Percentiles rank a stretch among this genome's conserved stretches.
phyloP scores from a whole-genome alignment of 75 land plant genomes.

The Gnetum montanum region DNA sequence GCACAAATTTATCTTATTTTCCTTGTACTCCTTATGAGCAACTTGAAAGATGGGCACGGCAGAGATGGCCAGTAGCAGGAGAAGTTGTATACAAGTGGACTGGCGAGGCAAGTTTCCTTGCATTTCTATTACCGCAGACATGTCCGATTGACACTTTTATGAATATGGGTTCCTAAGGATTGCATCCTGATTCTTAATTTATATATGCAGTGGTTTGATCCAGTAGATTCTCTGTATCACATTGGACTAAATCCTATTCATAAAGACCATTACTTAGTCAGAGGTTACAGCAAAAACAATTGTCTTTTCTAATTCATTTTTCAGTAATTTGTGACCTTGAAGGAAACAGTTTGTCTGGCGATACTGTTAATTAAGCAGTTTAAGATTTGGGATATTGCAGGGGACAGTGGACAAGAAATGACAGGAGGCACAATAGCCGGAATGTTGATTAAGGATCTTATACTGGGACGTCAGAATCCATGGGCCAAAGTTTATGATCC shows the following conservation, averaged over 20 bases:
- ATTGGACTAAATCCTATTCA: conserved; percentile 23
- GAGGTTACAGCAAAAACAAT: too few relatives aligned
- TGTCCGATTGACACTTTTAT: background rate
- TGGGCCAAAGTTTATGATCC: conserved; percentile 31
- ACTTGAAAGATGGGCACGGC: conserved; percentile 22
- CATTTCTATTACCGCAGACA: too few relatives aligned
- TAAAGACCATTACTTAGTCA: background rate
- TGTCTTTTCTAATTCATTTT: too few relatives aligned
- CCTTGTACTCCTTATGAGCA: conserved; percentile 13
- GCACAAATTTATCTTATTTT: conserved; percentile 23
- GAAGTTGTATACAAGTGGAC: conserved; percentile 36
- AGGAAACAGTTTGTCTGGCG: too few relatives aligned
- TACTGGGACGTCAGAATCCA: conserved; percentile 12
- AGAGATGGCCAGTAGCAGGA: conserved; percentile 23
- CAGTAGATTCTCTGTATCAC: conserved; percentile 19
- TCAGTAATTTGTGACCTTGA: too few relatives aligned
- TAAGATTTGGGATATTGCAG: conserved; percentile 2
- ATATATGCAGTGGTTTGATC: conserved; percentile 21
- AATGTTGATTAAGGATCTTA: conserved; percentile 26
- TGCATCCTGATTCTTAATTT: background rate
- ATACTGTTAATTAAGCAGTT: too few relatives aligned
- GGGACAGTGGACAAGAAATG: conserved; percentile 41
- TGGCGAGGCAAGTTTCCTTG: conserved; percentile 21
- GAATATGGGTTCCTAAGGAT: background rate
- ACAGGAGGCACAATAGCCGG: conserved; percentile 31